A percentile compares a stretch with the other conserved stretches of the same genome.
Conservation (phyloP, 257 asterid species). For the Scutellaria minor region DNA sequence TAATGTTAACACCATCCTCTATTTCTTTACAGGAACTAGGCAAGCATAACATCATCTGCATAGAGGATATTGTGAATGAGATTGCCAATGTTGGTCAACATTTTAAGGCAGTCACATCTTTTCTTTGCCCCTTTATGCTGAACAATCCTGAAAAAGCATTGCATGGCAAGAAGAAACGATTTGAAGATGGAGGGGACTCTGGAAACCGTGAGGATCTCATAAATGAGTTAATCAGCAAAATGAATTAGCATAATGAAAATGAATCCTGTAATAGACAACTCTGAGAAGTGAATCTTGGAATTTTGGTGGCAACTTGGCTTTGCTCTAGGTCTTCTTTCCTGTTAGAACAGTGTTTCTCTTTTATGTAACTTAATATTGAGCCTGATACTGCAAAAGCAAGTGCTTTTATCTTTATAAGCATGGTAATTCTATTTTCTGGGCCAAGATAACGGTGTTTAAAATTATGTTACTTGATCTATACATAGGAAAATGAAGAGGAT, state of each 20-base stretch:
- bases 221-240: constrained; percentile 74
- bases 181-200: constrained; percentile 87
- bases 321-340: not conserved
- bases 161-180: constrained; percentile 77
- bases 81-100: constrained; percentile 65
- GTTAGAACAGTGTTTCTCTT: not conserved
- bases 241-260: constrained; percentile 60
- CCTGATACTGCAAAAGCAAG: not conserved
- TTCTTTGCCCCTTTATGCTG: constrained; percentile 77
- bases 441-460: not conserved
- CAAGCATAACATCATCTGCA: constrained; percentile 66
- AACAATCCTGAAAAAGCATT: constrained; percentile 79
- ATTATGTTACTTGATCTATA: not conserved
- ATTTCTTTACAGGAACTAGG: constrained; percentile 65
- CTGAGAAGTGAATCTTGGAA: constrained; percentile 20
- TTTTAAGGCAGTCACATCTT: constrained; percentile 63
- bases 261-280: constrained; percentile 15
- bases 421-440: not conserved
- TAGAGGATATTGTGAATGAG: constrained; percentile 87
- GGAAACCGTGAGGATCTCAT: constrained; percentile 74
- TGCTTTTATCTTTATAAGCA: not conserved
- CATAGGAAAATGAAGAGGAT: not conserved
- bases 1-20: not conserved
- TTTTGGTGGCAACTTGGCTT: constrained; percentile 21
- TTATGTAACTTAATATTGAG: not conserved